phyloP scores from a whole-genome alignment of 1,284 basidiomycete genomes.

The Thelephora terrestris region DNA sequence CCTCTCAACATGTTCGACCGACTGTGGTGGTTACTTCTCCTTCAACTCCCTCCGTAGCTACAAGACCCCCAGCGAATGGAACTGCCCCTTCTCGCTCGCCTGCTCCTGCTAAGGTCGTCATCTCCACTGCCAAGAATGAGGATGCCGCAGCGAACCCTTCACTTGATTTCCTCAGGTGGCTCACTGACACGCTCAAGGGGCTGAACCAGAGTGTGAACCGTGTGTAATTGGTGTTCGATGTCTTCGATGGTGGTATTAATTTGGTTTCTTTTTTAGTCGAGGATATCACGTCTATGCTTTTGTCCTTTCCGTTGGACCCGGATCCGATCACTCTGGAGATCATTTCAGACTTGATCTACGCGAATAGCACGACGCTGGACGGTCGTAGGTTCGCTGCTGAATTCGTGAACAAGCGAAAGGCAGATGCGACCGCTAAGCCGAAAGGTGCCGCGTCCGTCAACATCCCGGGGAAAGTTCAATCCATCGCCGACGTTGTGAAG shows the following conservation, averaged over 20 bases:
- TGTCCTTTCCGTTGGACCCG: slow-evolving; percentile 85
- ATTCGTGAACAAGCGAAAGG: slow-evolving; percentile 81
- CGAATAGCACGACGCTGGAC: slow-evolving; percentile 88
- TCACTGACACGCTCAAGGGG: slow-evolving; percentile 81
- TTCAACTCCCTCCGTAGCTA: slow-evolving; percentile 14
- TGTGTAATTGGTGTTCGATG: slow-evolving; percentile 27
- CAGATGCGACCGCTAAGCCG: slow-evolving; percentile 47
- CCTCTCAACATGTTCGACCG: slow-evolving; percentile 16
- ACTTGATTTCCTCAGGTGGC: slow-evolving; percentile 88
- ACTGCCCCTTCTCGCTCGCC: slow-evolving; percentile 17
- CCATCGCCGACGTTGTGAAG: slow-evolving; percentile 84
- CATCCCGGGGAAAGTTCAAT: slow-evolving; percentile 42
- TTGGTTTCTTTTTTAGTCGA: slow-evolving; percentile 48
- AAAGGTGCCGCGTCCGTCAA: slow-evolving; percentile 34
- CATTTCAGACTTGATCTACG: slow-evolving; percentile 89
- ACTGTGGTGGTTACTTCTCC: slow-evolving; percentile 10
- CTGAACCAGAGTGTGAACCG: slow-evolving; percentile 74
- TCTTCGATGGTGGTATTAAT: slow-evolving; percentile 9
- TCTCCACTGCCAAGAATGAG: slow-evolving; percentile 35
- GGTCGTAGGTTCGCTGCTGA: slow-evolving; percentile 91
- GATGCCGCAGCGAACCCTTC: slow-evolving; percentile 63
- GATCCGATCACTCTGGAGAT: slow-evolving; percentile 76
- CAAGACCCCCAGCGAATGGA: slow-evolving; percentile 25
- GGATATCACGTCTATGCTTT: slow-evolving; percentile 86
- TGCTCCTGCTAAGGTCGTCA: slow-evolving; percentile 31